These are phyloP conservation scores for Boletus eberwhitei DNA, from an alignment of 768 basidiomycete genomes.

Conservation along the genomic window DNA sequence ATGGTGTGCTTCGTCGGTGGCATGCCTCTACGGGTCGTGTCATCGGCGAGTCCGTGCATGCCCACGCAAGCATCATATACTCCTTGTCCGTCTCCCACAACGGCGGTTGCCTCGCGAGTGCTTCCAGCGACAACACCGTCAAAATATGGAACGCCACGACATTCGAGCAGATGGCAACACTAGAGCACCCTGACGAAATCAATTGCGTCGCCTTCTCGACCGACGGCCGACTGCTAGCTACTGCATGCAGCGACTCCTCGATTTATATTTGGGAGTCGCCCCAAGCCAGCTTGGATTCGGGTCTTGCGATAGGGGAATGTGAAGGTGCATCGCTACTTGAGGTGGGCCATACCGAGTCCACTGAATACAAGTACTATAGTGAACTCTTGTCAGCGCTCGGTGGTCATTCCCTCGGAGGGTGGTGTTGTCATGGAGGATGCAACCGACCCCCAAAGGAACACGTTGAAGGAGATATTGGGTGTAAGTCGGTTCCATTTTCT, in stretches of 20 bases:
- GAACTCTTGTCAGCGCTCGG: constrained; percentile 12
- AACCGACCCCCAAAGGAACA: neutral
- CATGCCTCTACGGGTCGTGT: constrained; percentile 18
- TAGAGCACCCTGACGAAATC: constrained; percentile 26
- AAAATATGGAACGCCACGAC: constrained; percentile 30
- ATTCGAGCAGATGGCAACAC: constrained; percentile 22
- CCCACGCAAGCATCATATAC: constrained; percentile 26
- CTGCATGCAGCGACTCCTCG: constrained; percentile 28
- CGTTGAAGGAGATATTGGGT: constrained; percentile 13
- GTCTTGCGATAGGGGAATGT: constrained; percentile 22
- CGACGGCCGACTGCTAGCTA: constrained; percentile 31
- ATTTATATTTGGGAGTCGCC: constrained; percentile 32
- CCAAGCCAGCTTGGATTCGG: constrained; percentile 28
- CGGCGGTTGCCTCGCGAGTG: constrained; percentile 26
- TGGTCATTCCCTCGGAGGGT: neutral
- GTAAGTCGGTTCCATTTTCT: constrained; percentile 10
- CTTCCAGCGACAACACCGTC: constrained; percentile 29
- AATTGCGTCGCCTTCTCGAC: constrained; percentile 29
- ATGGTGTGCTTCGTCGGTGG: constrained; percentile 27
- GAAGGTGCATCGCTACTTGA: constrained; percentile 25
- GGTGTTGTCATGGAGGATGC: neutral
- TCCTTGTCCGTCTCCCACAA: constrained; percentile 27
- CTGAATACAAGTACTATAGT: neutral
- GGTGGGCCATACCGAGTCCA: constrained; percentile 14
- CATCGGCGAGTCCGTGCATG: constrained; percentile 22